Evolutionary conservation across 805 yeast genomes (phyloP), one percentile per base, ranked within the genome.

Genomic region (Suhomyces canberraensis): DNA sequence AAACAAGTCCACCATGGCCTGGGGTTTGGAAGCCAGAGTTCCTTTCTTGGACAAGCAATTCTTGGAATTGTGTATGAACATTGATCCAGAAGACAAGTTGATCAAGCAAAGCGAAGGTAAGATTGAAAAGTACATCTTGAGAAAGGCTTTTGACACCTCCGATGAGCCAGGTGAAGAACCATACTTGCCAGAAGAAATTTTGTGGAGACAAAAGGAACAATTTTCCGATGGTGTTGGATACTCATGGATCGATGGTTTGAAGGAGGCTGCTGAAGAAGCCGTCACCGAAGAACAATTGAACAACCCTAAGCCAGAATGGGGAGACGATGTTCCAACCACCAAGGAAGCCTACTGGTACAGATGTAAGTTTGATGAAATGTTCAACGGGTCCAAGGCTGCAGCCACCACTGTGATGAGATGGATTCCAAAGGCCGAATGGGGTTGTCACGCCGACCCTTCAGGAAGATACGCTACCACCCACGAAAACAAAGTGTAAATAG

Each of bases 401-500:
- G 97, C 96, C 41, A 71, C 80, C 27, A 93, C 98, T 14, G 99
- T 93, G 42, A 89, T 87, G 97, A 84, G 98, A 77, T 93, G 99
- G 99, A 70, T 93, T 67, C 99, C 99, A 62, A 93, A 93, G 77
- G 98, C 98, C 46, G 98, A 93, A 66, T 93, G 99, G 99, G 99
- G 99, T 50, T 93, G 98, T 71, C 89, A 90, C 58, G 96, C 83
- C 55, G 99, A 93, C 68, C 99, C 99, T 37, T 85, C 96, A 39
- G 99, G 99, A 49, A 86, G 99, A 73, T 91, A 74, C 60, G 97
- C 95, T 51, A 79, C 85, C 71, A 79, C 84, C 52, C 98, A 93
- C 65, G 90, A 85, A 41, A 60, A 64, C 47, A 68, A 69, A 56
- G 72, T 69, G 35, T 63, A 56, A 48, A 35, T 8, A 4, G 17